Evolutionary conservation across 257 asterid genomes (phyloP), one percentile per base, ranked within the genome.

Genomic region (Ophiorrhiza pumila): DNA sequence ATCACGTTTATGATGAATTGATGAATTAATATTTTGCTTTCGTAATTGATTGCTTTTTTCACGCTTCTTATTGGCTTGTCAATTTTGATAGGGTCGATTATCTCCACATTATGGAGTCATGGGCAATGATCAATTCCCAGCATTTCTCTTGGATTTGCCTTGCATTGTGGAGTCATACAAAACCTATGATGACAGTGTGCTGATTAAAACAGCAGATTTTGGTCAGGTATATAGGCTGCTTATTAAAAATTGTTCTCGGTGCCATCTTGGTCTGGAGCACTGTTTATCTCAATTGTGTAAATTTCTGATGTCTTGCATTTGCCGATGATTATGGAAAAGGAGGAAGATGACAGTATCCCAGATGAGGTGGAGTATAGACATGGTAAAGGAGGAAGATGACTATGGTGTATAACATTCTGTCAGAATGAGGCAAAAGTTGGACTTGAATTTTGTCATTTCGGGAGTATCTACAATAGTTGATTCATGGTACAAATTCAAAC

Each of bases 61-160:
- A n/a, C n/a, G n/a, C n/a, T n/a, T n/a, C n/a, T n/a, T n/a, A n/a
- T n/a, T n/a, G n/a, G n/a, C n/a, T n/a, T n/a, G n/a, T n/a, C n/a
- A n/a, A n/a, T n/a, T n/a, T n/a, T n/a, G n/a, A n/a, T n/a, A n/a
- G n/a, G n/a, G n/a, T n/a, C n/a, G n/a, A n/a, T n/a, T n/a, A n/a
- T n/a, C n/a, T n/a, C n/a, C n/a, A n/a, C n/a, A n/a, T n/a, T n/a
- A n/a, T n/a, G n/a, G n/a, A n/a, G 77, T 76, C 53, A 84, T 93
- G 3, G 98, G 97, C 25, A 78, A 84, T 66, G 96, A 91, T 50
- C 91, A 77, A 67, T 93, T 91, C 83, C 87, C 96, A 61, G 89
- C 97, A 49, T 89, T 89, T 58, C 96, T 93, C 75, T 79, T 91
- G 93, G 97, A 93, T 85, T 97, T 91, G 77, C 96, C 97, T 67